Evolutionary conservation across 305 asterid genomes (phyloP).

Genomic region (Rubia peregrina): DNA sequence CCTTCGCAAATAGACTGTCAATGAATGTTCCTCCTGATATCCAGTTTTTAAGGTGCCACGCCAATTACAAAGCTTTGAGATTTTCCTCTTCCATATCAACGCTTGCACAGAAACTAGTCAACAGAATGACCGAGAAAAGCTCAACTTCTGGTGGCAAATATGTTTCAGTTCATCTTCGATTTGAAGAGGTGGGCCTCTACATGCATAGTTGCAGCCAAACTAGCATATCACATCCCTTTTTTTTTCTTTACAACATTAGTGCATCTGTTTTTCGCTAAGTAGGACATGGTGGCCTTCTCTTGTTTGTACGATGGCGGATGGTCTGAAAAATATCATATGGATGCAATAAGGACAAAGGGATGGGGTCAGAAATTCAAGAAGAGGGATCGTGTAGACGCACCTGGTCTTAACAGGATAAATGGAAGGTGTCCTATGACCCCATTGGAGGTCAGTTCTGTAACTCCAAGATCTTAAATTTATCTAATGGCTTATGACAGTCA

Average conservation of each 20-base stretch:
- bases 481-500: background rate
- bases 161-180: conserved; percentile 77
- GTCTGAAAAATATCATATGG: conserved; percentile 59
- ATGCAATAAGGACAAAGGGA: conserved; percentile 56
- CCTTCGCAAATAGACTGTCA: conserved; percentile 81
- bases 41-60: conserved; percentile 66
- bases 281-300: conserved; percentile 95
- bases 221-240: background rate
- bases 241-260: background rate
- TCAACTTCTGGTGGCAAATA: conserved; percentile 52
- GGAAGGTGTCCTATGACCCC: conserved; percentile 97
- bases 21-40: conserved; percentile 61
- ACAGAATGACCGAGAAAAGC: conserved; percentile 62
- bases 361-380: conserved; percentile 69
- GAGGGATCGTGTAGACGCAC: conserved; percentile 38
- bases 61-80: conserved; percentile 75
- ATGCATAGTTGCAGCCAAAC: background rate
- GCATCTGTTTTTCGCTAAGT: background rate
- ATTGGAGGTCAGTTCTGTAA: conserved; percentile 60
- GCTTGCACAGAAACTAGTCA: conserved; percentile 46
- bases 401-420: conserved; percentile 59
- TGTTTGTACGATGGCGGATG: conserved; percentile 70
- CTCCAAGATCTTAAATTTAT: background rate
- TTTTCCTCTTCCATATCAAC: conserved; percentile 56
- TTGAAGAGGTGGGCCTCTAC: conserved; percentile 54